Conservation (phyloP, 2,329 filamentous ascomycete genomes). For the Pochonia chlamydosporia region DNA sequence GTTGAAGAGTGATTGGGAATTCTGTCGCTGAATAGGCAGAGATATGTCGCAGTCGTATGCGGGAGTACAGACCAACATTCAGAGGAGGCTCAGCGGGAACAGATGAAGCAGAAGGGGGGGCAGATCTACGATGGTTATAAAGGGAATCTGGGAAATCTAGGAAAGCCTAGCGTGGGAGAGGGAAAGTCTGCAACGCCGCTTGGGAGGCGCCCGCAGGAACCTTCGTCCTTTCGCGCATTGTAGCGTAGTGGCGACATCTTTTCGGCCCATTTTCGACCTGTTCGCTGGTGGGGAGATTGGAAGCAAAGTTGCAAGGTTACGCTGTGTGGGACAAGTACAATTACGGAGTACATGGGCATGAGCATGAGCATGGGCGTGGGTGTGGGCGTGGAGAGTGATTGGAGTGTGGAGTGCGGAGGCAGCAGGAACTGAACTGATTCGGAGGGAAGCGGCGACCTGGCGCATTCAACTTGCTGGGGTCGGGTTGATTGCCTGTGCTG, state of each 20-base stretch:
- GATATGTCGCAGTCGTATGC: conserved; percentile 7
- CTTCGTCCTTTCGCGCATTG: not conserved
- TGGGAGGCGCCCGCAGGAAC: conserved; percentile 2
- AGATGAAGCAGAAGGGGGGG: not conserved
- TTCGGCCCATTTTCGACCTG: conserved; percentile 10
- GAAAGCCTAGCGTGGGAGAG: not conserved
- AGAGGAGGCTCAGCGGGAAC: not conserved
- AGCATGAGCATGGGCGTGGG: not conserved
- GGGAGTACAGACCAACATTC: not conserved
- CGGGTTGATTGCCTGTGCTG: not conserved
- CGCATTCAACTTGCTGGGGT: not conserved
- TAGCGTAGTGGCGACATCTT: conserved; percentile 5
- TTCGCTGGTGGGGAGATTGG: not conserved
- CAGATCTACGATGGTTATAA: conserved; percentile 5
- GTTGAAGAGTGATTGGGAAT: not conserved
- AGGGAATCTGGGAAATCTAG: not conserved
- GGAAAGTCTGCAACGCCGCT: not conserved
- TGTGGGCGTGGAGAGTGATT: conserved; percentile 2
- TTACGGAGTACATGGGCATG: no score
- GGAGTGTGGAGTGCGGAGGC: conserved; percentile 11
- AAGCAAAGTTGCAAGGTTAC: no score
- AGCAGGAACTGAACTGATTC: not conserved
- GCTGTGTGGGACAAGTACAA: no score
- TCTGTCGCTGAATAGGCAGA: not conserved
- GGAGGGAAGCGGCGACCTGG: not conserved